Evolutionary conservation across 192 early-diverging fungal genomes (phyloP).

Genomic region (Entomortierella beljakovae): DNA sequence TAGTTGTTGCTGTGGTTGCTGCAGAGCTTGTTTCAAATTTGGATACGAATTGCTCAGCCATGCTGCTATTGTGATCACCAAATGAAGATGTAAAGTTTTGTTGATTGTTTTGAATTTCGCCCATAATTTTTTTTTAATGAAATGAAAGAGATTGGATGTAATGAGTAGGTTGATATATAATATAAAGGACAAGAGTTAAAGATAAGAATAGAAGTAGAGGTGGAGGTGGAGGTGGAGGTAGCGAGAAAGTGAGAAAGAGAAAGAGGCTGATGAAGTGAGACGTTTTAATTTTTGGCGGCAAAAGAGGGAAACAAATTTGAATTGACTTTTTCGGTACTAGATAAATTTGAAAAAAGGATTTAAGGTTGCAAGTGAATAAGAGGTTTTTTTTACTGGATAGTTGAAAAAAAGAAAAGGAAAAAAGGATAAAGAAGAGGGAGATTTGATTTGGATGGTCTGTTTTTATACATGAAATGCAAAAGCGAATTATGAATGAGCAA

Average conservation of each 20-base stretch:
- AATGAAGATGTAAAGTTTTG: too few species aligned
- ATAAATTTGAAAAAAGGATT: constrained; percentile 6
- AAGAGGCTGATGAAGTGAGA: background rate
- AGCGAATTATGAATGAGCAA: too few species aligned
- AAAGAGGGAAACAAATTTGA: background rate
- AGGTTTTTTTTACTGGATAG: background rate
- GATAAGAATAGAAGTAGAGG: too few species aligned
- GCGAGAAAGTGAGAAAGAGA: background rate
- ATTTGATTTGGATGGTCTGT: too few species aligned
- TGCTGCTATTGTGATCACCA: background rate
- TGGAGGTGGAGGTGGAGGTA: background rate
- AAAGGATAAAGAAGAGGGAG: background rate
- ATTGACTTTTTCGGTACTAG: background rate
- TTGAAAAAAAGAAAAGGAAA: constrained; percentile 1
- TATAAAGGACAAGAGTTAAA: too few species aligned
- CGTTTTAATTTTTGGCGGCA: background rate
- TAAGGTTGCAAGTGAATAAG: constrained; percentile 1
- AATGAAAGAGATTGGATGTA: background rate
- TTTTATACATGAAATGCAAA: too few species aligned
- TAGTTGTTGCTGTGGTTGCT: background rate
- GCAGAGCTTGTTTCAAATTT: background rate
- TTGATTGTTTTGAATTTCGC: background rate
- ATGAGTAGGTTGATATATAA: background rate
- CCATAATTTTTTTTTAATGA: background rate
- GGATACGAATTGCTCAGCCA: background rate